Base-by-base conservation (phyloP, 257 asterid species). In the Ophiorrhiza pumila region DNA sequence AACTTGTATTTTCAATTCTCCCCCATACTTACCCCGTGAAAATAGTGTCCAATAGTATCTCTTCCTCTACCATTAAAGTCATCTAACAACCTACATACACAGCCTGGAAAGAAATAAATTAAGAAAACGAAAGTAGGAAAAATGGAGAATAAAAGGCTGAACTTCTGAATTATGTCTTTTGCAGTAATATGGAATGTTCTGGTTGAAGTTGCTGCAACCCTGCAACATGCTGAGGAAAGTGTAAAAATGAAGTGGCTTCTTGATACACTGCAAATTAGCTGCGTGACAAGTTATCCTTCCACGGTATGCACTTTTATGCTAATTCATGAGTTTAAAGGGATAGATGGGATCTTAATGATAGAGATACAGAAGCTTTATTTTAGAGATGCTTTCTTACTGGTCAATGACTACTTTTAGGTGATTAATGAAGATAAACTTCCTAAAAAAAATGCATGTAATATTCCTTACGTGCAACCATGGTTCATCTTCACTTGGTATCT, bases 121-220 rank as follows among this genome's bases (percentile, higher is more conserved):
- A 20, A 37, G 60, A 46, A 50, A 27, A 17, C 15, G 39, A 65
- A 10, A 52, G 12, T 64, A 13, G 46, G 23, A 34, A 14, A 20
- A 65, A 1, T 20, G 66, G 42, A 11, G 7, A 25, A 20, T 5
- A 20, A 22, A 23, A 25, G 60, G 55, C 60, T 37, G 42, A 20
- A 71, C 45, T 34, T n/a, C 22, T 62, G 41, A 64, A 32, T 25
- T 37, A 13, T 73, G 34, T 65, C 63, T 70, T 65, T 41, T 83
- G 82, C 79, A 94, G 99, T 84, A 83, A 77, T 87, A 75, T 94
- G 99, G 99, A 79, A 82, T 80, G 86, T 81, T 80, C 86, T 94
- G 80, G 89, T 86, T 58, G 98, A 89, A 77, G 80, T 91, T 68
- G 72, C 88, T 35, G 71, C 73, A 47, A 81, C 97, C 41, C 80